Base-by-base conservation (phyloP, 192 early-diverging fungal species). In the Podila epigama region DNA sequence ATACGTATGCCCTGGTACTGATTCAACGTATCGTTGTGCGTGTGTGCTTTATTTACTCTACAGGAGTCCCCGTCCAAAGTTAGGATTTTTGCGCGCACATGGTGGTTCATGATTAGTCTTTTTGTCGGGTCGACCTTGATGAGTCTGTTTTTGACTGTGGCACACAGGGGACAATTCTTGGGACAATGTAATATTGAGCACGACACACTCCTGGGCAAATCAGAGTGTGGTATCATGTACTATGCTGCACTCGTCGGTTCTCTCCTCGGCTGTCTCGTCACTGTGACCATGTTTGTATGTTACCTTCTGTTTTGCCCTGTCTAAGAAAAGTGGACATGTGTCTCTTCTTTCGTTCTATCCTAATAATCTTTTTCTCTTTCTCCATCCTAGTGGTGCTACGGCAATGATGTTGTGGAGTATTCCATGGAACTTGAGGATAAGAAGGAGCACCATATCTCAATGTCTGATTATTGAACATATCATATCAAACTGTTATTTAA, bases 241-340 rank as follows among this genome's bases (percentile, higher is more conserved):
- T 51, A 54, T n/a, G 72, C 59, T 6, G 72, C 72, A 1, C 52
- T 75, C 5, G 29, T 67, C 4, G 72, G 72, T 29, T 75, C 72
- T 13, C 1, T 75, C 22, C 51, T 75, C 31, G 72, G 72, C 27
- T 75, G 64, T 31, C 59, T 75, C 31, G 61, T 75, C 27, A 65
- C 64, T 20, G 65, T 68, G 9, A 68, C 72, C 33, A 75, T 75
- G 72, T 63, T 68, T 51, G 72, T 75, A 68, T 68, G 72, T 67
- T 8, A 10, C 7, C 13, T 18, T n/a, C 2, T 54, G 31, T 20
- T 56, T 56, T 13, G 15, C 28, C 12, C 12, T 67, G 13, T 65
- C 15, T 32, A 33, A 28, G 16, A 7, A 5, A n/a, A 44, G 39
- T 34, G 12, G 1, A 3, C 20, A 18, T 37, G 36, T 48, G 32